phyloP scores from a whole-genome alignment of 2,329 filamentous ascomycete genomes.

The Neodidymelliopsis sp. region DNA sequence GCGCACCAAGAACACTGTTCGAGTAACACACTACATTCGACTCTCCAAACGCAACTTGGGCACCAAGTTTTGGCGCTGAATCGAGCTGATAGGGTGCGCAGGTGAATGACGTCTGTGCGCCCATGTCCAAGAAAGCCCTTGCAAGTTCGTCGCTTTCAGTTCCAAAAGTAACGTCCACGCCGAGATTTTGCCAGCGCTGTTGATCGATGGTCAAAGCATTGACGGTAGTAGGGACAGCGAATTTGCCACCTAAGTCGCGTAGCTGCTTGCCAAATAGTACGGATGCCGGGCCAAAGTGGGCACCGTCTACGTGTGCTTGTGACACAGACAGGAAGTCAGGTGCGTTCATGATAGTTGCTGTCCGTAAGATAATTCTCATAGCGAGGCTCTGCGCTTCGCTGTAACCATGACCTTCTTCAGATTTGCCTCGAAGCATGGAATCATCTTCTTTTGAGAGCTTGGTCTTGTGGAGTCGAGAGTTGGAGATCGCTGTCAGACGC shows the following conservation, averaged over 20 bases:
- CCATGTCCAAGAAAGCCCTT: slow-evolving; percentile 52
- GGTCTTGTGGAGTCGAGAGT: background rate
- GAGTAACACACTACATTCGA: slow-evolving; percentile 58
- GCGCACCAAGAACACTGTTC: slow-evolving; percentile 56
- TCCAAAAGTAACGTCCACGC: slow-evolving; percentile 43
- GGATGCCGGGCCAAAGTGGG: slow-evolving; percentile 53
- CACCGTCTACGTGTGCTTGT: slow-evolving; percentile 55
- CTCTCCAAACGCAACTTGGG: slow-evolving; percentile 56
- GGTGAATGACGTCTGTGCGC: slow-evolving; percentile 53
- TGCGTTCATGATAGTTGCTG: slow-evolving; percentile 45
- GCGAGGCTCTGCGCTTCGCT: slow-evolving; percentile 45
- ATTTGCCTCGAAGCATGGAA: slow-evolving; percentile 37
- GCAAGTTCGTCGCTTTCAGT: slow-evolving; percentile 46
- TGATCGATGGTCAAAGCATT: slow-evolving; percentile 56
- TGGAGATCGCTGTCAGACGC: too few relatives aligned
- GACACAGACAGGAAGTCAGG: slow-evolving; percentile 46
- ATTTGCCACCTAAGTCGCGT: slow-evolving; percentile 43
- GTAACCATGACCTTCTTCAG: background rate
- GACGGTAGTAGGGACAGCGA: slow-evolving; percentile 51
- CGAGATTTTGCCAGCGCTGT: slow-evolving; percentile 50
- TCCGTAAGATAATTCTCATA: slow-evolving; percentile 50
- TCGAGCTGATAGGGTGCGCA: slow-evolving; percentile 56
- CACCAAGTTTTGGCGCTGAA: slow-evolving; percentile 43
- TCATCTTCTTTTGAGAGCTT: slow-evolving; percentile 5
- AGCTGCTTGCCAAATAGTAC: slow-evolving; percentile 50